Conservation (phyloP, 495 filamentous ascomycete species). For the Penicillium turbatum region DNA sequence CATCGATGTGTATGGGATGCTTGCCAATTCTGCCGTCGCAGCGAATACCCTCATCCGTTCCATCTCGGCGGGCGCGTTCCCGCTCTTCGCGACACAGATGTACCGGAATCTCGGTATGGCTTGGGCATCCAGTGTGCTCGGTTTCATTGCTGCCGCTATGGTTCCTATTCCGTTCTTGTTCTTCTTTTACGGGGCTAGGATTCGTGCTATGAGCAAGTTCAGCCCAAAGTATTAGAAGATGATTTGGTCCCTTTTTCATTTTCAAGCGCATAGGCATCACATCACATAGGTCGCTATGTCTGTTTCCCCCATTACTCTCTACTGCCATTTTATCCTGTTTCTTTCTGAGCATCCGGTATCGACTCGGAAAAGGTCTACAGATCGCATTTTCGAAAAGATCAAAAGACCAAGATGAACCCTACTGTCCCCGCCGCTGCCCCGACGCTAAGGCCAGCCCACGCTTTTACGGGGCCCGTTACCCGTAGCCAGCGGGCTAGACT, state of each 20-base stretch:
- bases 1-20: constrained; percentile 58
- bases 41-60: constrained; percentile 66
- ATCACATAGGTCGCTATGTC: background rate
- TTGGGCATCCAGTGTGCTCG: constrained; percentile 63
- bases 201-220: constrained; percentile 51
- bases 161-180: constrained; percentile 69
- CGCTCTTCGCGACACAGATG: constrained; percentile 59
- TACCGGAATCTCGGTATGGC: constrained; percentile 58
- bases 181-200: constrained; percentile 61
- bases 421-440: too few relatives aligned
- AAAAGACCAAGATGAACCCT: too few relatives aligned
- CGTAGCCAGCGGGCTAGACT: too few relatives aligned
- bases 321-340: too few relatives aligned
- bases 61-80: constrained; percentile 62
- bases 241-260: background rate
- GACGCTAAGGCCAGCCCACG: too few relatives aligned
- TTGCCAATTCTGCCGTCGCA: constrained; percentile 58
- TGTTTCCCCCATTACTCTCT: background rate
- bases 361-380: too few relatives aligned
- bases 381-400: too few relatives aligned
- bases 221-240: constrained; percentile 37
- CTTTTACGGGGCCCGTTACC: too few relatives aligned
- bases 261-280: background rate
- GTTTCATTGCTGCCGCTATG: constrained; percentile 58
- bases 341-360: too few relatives aligned